Conservation (phyloP, 2,329 filamentous ascomycete genomes). For the Alternaria novae-zelandiae region DNA sequence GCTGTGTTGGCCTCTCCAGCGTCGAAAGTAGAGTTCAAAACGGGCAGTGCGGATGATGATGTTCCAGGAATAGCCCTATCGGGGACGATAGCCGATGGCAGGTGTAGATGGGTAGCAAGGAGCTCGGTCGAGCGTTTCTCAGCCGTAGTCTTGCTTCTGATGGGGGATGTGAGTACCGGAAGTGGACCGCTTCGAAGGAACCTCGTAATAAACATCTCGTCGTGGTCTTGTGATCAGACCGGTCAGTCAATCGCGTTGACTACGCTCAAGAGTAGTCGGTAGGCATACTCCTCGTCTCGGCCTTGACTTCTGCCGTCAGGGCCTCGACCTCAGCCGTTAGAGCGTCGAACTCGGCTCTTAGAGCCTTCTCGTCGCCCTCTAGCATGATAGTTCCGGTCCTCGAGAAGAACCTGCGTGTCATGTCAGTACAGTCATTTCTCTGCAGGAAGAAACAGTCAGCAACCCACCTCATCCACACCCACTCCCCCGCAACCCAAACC, state of each 20-base stretch:
- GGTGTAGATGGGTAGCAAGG: background rate
- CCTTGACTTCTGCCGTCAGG: conserved; percentile 13
- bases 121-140: background rate
- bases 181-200: too few relatives aligned
- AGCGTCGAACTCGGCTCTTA: conserved; percentile 13
- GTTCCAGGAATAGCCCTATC: background rate
- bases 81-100: background rate
- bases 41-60: background rate
- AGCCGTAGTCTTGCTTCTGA: background rate
- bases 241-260: background rate
- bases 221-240: background rate
- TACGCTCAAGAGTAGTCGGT: conserved; percentile 4
- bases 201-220: background rate
- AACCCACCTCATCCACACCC: conserved; percentile 29
- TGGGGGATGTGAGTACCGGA: too few relatives aligned
- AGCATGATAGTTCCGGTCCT: conserved; percentile 24
- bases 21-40: background rate
- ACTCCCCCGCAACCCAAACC: conserved; percentile 24
- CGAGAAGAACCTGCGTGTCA: conserved; percentile 21
- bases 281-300: background rate
- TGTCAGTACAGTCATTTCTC: too few relatives aligned
- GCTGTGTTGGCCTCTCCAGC: background rate
- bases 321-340: conserved; percentile 32
- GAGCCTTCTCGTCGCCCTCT: conserved; percentile 29
- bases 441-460: too few relatives aligned